These are phyloP conservation scores for Thalia dealbata DNA, from an alignment of 176 grass and related monocot species.

Conservation along the genomic window DNA sequence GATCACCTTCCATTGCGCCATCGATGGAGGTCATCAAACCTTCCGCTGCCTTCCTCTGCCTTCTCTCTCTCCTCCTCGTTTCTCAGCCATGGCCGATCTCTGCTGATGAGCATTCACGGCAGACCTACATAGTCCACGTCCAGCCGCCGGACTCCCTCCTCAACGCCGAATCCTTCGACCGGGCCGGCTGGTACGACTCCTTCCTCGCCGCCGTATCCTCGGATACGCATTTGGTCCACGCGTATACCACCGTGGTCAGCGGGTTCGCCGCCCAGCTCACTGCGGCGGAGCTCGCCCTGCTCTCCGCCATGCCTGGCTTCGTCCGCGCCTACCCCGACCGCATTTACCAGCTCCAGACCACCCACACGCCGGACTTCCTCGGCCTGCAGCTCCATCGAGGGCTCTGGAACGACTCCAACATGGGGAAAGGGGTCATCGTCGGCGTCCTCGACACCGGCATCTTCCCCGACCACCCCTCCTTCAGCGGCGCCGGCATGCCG, in stretches of 20 bases:
- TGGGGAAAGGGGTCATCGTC: constrained; percentile 41
- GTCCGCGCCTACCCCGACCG: constrained; percentile 37
- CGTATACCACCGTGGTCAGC: constrained; percentile 37
- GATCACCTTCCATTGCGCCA: not conserved
- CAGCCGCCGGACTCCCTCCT: not conserved
- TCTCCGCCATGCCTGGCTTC: constrained; percentile 37
- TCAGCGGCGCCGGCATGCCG: constrained; percentile 21
- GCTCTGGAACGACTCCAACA: constrained; percentile 26
- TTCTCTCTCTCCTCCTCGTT: not conserved
- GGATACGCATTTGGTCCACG: constrained; percentile 27
- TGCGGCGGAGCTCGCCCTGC: constrained; percentile 9
- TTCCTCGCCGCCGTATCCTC: constrained; percentile 2
- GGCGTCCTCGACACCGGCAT: constrained; percentile 56
- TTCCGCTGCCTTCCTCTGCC: not conserved
- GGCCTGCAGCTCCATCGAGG: constrained; percentile 13
- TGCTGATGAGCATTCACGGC: not conserved
- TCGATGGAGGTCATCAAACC: not conserved
- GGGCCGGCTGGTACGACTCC: constrained; percentile 6
- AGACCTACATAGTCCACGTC: not conserved
- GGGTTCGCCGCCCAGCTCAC: constrained; percentile 48
- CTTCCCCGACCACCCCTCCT: constrained; percentile 39
- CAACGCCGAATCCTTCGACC: not conserved
- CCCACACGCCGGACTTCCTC: constrained; percentile 44
- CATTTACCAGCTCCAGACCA: constrained; percentile 34
- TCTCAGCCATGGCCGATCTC: not conserved